Percentiles rank a stretch among this genome's conserved stretches.
phyloP scores from a whole-genome alignment of 2,329 filamentous ascomycete genomes.

The Sarocladiaceae sp. region DNA sequence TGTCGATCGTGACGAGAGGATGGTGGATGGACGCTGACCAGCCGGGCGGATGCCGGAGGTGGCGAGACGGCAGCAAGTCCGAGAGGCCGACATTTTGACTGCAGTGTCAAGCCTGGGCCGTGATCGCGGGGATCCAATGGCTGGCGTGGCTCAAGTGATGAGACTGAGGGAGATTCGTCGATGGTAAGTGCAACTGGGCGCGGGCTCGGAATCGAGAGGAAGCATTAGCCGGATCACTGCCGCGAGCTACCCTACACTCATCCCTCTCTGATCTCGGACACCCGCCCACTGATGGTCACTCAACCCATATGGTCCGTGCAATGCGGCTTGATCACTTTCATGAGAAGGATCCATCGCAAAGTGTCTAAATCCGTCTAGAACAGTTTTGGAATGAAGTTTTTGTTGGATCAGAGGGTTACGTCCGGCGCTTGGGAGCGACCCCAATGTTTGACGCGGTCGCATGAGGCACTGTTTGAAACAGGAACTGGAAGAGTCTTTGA shows the following conservation, averaged over 20 bases:
- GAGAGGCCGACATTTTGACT: conserved; percentile 8
- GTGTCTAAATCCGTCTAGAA: not conserved
- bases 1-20: not conserved
- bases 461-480: not conserved
- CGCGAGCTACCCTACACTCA: not conserved
- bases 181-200: too few species aligned
- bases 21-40: not conserved
- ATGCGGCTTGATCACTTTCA: too few species aligned
- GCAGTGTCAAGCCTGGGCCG: not conserved
- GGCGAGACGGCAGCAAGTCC: conserved; percentile 7
- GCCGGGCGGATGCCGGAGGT: conserved; percentile 1
- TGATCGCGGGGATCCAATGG: not conserved
- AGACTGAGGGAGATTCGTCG: not conserved
- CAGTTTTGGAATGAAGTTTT: not conserved
- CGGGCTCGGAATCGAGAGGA: not conserved
- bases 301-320: too few species aligned
- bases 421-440: too few species aligned
- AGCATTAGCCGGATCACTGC: not conserved
- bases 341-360: too few species aligned
- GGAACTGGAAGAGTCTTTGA: too few species aligned
- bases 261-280: too few species aligned
- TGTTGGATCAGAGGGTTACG: too few species aligned
- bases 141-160: not conserved
- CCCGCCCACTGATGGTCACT: too few species aligned
- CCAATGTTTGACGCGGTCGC: too few species aligned